phyloP scores from a whole-genome alignment of 2,329 filamentous ascomycete genomes.

The Endothia cerciana region DNA sequence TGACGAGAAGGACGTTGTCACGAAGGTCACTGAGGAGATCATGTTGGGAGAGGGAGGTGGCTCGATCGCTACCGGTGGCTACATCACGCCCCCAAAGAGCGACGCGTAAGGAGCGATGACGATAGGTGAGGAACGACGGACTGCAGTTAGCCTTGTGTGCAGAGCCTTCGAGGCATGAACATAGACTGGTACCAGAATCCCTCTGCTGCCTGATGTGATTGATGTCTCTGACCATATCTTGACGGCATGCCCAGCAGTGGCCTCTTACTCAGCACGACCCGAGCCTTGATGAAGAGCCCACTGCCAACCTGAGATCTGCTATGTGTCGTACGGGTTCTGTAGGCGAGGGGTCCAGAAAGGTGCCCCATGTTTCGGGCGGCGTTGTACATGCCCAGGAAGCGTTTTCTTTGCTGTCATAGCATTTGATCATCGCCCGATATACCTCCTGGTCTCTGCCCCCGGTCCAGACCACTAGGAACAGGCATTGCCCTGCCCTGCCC shows the following conservation, averaged over 20 bases:
- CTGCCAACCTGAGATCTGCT: neutral
- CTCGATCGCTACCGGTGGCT: slow-evolving; percentile 1
- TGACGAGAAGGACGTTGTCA: slow-evolving; percentile 15
- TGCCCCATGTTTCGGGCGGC: neutral
- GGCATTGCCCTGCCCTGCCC: neutral
- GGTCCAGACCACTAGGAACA: too few relatives aligned
- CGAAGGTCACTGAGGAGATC: slow-evolving; percentile 24
- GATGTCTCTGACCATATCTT: too few relatives aligned
- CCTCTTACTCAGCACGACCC: neutral
- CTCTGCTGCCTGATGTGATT: neutral
- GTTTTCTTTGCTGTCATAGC: neutral
- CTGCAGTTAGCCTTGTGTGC: neutral
- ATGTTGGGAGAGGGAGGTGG: slow-evolving; percentile 16
- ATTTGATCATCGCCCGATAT: slow-evolving; percentile 3
- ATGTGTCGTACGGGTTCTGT: neutral
- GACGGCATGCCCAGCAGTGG: neutral
- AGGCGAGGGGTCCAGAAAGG: neutral
- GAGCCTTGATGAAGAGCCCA: neutral
- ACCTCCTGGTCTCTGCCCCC: too few relatives aligned
- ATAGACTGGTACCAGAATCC: neutral
- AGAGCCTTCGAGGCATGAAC: neutral
- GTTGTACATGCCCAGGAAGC: neutral
- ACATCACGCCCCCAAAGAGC: slow-evolving; percentile 24
- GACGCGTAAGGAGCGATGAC: neutral
- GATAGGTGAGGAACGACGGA: neutral